A percentile compares a stretch with the other conserved stretches of the same genome.
Evolutionary conservation across 2,329 filamentous ascomycete species (phyloP).

Genomic region (Diaporthe vaccinii): DNA sequence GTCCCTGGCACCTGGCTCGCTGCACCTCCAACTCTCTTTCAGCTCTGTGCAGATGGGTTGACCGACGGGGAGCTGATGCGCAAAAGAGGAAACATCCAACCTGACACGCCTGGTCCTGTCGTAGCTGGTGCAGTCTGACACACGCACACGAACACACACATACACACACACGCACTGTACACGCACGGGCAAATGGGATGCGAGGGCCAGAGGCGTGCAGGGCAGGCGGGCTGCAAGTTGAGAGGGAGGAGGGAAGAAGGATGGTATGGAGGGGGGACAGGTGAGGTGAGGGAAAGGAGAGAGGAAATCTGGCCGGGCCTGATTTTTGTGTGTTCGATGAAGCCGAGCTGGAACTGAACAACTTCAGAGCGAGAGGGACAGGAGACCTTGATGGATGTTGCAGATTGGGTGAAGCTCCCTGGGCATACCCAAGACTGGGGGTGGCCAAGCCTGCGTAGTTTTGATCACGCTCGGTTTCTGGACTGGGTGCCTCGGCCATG

Average conservation of each 20-base stretch:
- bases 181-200: conserved; percentile 17
- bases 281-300: conserved; percentile 20
- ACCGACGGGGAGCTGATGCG: conserved; percentile 34
- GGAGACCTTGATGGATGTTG: conserved; percentile 38
- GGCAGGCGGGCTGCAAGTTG: not conserved
- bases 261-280: conserved; percentile 16
- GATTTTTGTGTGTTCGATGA: conserved; percentile 35
- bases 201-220: conserved; percentile 22
- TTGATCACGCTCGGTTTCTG: conserved; percentile 29
- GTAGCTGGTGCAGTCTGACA: conserved; percentile 16
- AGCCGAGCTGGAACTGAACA: conserved; percentile 33
- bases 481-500: conserved; percentile 24
- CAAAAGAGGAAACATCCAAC: conserved; percentile 29
- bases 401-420: conserved; percentile 38
- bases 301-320: conserved; percentile 25
- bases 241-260: conserved; percentile 1
- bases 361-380: conserved; percentile 35
- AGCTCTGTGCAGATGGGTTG: conserved; percentile 27
- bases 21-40: conserved; percentile 35
- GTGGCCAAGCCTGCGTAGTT: conserved; percentile 18
- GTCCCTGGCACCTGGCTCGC: conserved; percentile 33
- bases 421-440: conserved; percentile 28
- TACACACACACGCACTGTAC: conserved; percentile 10
- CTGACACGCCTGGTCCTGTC: conserved; percentile 6
- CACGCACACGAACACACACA: not conserved